Evolutionary conservation across 1,139 yeast genomes (phyloP).

Genomic region (Suhomyces anneliseae): DNA sequence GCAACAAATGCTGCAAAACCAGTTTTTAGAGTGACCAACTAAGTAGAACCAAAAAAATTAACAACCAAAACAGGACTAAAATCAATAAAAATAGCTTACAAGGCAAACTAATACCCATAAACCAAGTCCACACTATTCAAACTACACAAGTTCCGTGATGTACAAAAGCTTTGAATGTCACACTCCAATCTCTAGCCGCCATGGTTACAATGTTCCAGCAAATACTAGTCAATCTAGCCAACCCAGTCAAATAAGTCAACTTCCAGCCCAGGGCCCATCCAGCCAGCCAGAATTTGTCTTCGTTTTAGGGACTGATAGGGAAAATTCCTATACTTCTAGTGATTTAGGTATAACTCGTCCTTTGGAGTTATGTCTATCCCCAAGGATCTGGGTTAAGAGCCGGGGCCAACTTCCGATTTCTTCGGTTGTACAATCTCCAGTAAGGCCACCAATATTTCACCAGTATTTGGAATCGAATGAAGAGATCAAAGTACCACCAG

Average conservation of each 20-base stretch:
- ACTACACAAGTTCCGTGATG: not conserved
- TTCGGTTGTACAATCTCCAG: conserved; percentile 7
- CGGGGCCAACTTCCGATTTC: conserved; percentile 6
- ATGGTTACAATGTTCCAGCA: conserved; percentile 1
- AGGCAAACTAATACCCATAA: no score
- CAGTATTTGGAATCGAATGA: conserved; percentile 3
- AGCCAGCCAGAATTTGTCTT: not conserved
- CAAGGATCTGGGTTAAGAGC: conserved; percentile 4
- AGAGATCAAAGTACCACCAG: not conserved
- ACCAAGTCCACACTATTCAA: no score
- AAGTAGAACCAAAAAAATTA: no score
- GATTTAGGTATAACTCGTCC: not conserved
- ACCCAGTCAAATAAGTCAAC: not conserved
- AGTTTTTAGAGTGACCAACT: no score
- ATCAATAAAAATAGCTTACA: no score
- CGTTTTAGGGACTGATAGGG: not conserved
- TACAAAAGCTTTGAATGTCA: not conserved
- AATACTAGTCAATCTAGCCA: conserved; percentile 4
- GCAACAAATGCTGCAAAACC: no score
- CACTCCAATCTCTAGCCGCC: not conserved
- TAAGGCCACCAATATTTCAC: conserved; percentile 1
- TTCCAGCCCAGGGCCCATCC: not conserved
- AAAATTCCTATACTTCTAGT: no score
- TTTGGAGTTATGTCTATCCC: not conserved
- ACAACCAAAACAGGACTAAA: no score